Evolutionary conservation across 2,329 filamentous ascomycete genomes (phyloP), one percentile per base, ranked within the genome.

Genomic region (Macroventuria anomochaeta): DNA sequence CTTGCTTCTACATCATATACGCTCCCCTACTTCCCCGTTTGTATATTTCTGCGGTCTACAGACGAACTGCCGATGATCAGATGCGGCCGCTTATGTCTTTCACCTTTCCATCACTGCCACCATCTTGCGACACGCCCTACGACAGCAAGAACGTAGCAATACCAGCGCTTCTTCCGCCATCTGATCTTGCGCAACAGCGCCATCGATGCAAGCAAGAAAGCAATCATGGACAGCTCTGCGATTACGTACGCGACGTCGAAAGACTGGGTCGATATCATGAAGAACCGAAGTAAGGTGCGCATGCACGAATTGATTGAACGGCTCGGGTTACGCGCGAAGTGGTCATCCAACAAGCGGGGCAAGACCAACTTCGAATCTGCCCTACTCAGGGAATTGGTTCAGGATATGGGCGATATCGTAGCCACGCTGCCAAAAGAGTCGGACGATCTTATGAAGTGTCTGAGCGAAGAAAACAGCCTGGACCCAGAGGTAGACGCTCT

Each of bases 281-380:
- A 71, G 41, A 73, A 73, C 48, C 57, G 69, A 11, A 71, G 67
- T 26, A 71, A 70, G 48, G 59, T 71, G 25, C 67, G 69, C 42
- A 73, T 73, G 71, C 71, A 73, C 48, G 70, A 72, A 46, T 53
- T 73, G n/a, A 73, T 73, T 18, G 70, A 73, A 37, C 61, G 69
- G 12, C 62, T 73, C 37, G 71, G 71, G 5, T 43, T 73, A 11
- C 65, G 70, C 21, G 70, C 71, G 10, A 73, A 71, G 55, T 72
- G 70, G 70, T 72, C 68, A 23, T 71, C 69, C n/a, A 72, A 72
- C 57, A 73, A 72, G 48, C 71, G 71, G 15, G 71, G 71, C 42
- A 73, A 73, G 49, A 72, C 71, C 13, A 72, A 72, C 29, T 73
- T 73, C 39, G 70, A 73, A 42, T 72, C 68, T 36, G 65, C 64